Percentiles rank a stretch among this genome's conserved stretches.
Conservation (phyloP, 176 grass and related monocot genomes). For the Stipa capillata region DNA sequence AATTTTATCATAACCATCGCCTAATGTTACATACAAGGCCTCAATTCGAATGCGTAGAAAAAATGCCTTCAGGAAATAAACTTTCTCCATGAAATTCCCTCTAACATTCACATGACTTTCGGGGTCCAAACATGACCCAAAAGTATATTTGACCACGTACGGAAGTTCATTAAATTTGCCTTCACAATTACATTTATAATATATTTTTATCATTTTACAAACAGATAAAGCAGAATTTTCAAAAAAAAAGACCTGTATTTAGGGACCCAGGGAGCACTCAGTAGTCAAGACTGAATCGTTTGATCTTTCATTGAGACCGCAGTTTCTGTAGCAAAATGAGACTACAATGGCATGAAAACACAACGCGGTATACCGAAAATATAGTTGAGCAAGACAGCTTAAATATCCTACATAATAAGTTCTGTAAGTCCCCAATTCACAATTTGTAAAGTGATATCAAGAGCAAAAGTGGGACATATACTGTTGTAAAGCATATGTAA, state of each 20-base stretch:
- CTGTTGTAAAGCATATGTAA: constrained; percentile 23
- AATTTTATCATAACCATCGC: too few relatives aligned
- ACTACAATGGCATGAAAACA: not conserved
- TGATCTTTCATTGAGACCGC: not conserved
- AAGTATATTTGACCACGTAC: not conserved
- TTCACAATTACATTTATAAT: not conserved
- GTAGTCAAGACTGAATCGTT: not conserved
- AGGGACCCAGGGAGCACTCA: not conserved
- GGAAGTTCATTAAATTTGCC: not conserved
- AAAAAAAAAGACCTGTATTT: not conserved
- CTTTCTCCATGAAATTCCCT: not conserved
- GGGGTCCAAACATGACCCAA: not conserved
- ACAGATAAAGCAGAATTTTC: too few relatives aligned
- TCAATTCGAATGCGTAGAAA: too few relatives aligned
- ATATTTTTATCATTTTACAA: not conserved
- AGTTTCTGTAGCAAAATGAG: constrained; percentile 18
- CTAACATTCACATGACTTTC: not conserved
- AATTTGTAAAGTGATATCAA: constrained; percentile 15
- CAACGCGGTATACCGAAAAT: not conserved
- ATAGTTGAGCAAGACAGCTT: not conserved
- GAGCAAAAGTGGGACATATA: constrained; percentile 41
- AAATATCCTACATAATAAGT: constrained; percentile 33
- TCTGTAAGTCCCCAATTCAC: constrained; percentile 23
- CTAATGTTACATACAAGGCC: too few relatives aligned
- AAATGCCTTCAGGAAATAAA: too few relatives aligned